Evolutionary conservation across 2,329 filamentous ascomycete species (phyloP).

Genomic region (Pseudogymnoascus pannorum): DNA sequence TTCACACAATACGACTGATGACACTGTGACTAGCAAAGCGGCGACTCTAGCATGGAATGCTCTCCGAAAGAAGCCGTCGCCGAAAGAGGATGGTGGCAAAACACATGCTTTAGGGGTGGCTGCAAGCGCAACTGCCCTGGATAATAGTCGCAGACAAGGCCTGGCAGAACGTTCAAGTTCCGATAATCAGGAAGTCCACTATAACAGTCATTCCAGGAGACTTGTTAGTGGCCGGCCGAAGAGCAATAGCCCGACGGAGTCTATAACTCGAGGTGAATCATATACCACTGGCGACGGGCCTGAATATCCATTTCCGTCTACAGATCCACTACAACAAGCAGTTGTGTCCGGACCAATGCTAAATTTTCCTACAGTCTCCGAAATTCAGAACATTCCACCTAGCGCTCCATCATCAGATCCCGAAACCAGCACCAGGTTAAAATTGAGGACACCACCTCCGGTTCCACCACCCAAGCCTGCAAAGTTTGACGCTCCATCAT

Average conservation of each 20-base stretch:
- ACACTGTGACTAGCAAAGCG: constrained; percentile 52
- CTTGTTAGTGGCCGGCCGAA: constrained; percentile 20
- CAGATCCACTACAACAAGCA: constrained; percentile 23
- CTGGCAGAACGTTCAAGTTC: constrained; percentile 11
- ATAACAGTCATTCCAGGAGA: constrained; percentile 28
- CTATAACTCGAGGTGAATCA: constrained; percentile 18
- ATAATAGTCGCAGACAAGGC: constrained; percentile 17
- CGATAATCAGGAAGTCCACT: constrained; percentile 21
- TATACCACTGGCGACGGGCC: constrained; percentile 21
- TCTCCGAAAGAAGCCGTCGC: constrained; percentile 26
- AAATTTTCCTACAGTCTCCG: constrained; percentile 20
- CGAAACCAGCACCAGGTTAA: constrained; percentile 27
- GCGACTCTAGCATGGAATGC: constrained; percentile 56
- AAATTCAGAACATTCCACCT: constrained; percentile 20
- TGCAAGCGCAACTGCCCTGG: constrained; percentile 22
- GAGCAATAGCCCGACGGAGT: constrained; percentile 14
- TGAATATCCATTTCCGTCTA: constrained; percentile 27
- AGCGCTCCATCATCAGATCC: constrained; percentile 18
- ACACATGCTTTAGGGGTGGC: constrained; percentile 22
- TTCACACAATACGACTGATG: constrained; percentile 29
- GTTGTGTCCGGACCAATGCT: constrained; percentile 23
- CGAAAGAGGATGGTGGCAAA: constrained; percentile 21
- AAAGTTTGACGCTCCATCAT: constrained; percentile 33
- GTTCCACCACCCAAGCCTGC: constrained; percentile 19
- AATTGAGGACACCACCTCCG: constrained; percentile 11